Conservation (phyloP, 176 grass and related monocot genomes). For the Chrysopogon serrulatus region DNA sequence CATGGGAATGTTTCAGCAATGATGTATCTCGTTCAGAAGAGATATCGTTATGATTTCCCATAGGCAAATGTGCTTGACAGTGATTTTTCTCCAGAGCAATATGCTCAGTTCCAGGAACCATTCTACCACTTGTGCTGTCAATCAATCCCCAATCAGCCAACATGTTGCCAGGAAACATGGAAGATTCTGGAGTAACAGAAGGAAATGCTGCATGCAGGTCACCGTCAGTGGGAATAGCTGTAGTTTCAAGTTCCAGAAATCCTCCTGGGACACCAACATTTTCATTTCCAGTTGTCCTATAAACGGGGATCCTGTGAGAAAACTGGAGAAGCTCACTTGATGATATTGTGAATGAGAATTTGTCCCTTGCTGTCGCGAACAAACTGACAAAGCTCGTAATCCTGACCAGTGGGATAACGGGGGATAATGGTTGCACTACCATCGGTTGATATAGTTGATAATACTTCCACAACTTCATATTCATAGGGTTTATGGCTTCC, state of each 20-base stretch:
- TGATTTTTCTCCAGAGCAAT: constrained; percentile 1
- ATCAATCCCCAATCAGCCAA: constrained; percentile 4
- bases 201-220: constrained; percentile 52
- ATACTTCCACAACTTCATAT: constrained; percentile 63
- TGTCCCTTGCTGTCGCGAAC: constrained; percentile 42
- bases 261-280: constrained; percentile 66
- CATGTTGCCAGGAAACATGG: background rate
- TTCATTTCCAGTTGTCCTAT: constrained; percentile 61
- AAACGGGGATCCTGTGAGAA: constrained; percentile 66
- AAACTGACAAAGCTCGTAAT: constrained; percentile 72
- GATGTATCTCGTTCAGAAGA: constrained; percentile 6
- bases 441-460: constrained; percentile 37
- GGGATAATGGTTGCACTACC: no score
- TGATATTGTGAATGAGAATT: constrained; percentile 31
- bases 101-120: constrained; percentile 12
- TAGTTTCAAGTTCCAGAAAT: constrained; percentile 69
- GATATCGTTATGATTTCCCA: constrained; percentile 7
- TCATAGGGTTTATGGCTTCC: constrained; percentile 55
- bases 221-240: constrained; percentile 57
- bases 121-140: constrained; percentile 8
- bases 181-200: constrained; percentile 33
- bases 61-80: background rate
- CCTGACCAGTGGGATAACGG: constrained; percentile 62
- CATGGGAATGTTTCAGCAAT: background rate
- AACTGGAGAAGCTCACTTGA: constrained; percentile 60